Evolutionary conservation across 1,139 yeast species (phyloP).

Genomic region (Yarrowia galli): DNA sequence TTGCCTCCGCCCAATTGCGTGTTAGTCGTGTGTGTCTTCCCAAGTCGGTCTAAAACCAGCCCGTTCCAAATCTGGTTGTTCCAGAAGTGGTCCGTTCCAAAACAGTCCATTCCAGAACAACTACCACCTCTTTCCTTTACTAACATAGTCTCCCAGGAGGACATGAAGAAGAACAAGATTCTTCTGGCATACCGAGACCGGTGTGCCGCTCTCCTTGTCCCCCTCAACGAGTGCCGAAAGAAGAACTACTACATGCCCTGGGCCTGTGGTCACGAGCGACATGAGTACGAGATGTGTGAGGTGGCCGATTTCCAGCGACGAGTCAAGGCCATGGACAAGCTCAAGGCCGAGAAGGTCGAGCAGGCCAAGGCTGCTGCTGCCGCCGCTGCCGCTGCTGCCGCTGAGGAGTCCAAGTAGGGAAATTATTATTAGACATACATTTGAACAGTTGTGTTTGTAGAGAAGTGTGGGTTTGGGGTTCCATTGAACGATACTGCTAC

Average conservation of each 20-base stretch:
- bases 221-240: slow-evolving; percentile 65
- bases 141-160: slow-evolving; percentile 73
- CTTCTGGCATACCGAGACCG: slow-evolving; percentile 87
- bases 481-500: too few species aligned
- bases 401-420: slow-evolving; percentile 23
- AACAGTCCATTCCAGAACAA: too few species aligned
- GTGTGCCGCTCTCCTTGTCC: slow-evolving; percentile 78
- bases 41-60: neutral
- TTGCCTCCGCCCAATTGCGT: too few species aligned
- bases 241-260: slow-evolving; percentile 65
- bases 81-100: too few species aligned
- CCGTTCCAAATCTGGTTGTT: too few species aligned
- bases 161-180: slow-evolving; percentile 79
- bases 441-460: neutral
- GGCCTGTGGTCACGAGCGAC: slow-evolving; percentile 82
- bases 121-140: neutral
- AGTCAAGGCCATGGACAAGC: slow-evolving; percentile 71
- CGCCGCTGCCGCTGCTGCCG: slow-evolving; percentile 19
- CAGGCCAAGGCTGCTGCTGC: slow-evolving; percentile 22
- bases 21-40: neutral
- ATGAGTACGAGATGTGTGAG: slow-evolving; percentile 86
- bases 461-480: neutral
- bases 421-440: neutral
- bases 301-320: slow-evolving; percentile 83
- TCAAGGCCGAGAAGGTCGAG: slow-evolving; percentile 52